A percentile compares a stretch with the other conserved stretches of the same genome.
phyloP scores from a whole-genome alignment of 1,139 yeast genomes.

The Candida sanyaensis region DNA sequence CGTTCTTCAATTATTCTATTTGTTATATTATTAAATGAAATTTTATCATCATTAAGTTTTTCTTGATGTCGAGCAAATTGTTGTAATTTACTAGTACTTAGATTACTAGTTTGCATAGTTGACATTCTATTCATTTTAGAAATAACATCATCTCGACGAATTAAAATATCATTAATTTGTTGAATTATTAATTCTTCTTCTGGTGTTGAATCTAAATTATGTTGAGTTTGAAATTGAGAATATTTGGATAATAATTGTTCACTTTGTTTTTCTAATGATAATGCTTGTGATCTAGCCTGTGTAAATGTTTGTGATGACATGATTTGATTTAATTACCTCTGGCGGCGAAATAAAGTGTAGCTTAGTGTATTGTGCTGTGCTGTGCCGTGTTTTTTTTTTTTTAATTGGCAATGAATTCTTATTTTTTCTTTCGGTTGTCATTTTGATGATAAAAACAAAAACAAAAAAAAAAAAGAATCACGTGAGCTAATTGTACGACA shows the following conservation, averaged over 20 bases:
- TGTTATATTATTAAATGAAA: conserved; percentile 61
- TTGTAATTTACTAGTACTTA: conserved; percentile 73
- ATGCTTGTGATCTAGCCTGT: conserved; percentile 40
- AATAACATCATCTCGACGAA: conserved; percentile 34
- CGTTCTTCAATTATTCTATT: conserved; percentile 70
- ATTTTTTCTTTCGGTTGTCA: no score
- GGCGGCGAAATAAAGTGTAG: no score
- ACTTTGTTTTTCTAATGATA: conserved; percentile 44
- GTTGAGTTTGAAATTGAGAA: conserved; percentile 31
- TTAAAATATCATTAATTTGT: conserved; percentile 44
- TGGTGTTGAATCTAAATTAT: conserved; percentile 34
- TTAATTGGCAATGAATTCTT: no score
- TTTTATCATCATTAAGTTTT: conserved; percentile 67
- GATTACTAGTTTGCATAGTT: conserved; percentile 19
- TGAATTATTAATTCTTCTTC: conserved; percentile 70
- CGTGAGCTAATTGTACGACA: background rate
- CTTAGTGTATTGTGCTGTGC: background rate
- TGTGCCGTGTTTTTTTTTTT: background rate
- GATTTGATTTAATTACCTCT: background rate
- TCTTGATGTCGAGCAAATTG: conserved; percentile 86
- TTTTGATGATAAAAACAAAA: background rate
- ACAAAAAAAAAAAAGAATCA: no score
- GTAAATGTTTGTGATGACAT: conserved; percentile 44
- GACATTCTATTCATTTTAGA: conserved; percentile 32
- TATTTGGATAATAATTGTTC: conserved; percentile 38